phyloP scores from a whole-genome alignment of 2,329 filamentous ascomycete species.

The Esteya vermicola region DNA sequence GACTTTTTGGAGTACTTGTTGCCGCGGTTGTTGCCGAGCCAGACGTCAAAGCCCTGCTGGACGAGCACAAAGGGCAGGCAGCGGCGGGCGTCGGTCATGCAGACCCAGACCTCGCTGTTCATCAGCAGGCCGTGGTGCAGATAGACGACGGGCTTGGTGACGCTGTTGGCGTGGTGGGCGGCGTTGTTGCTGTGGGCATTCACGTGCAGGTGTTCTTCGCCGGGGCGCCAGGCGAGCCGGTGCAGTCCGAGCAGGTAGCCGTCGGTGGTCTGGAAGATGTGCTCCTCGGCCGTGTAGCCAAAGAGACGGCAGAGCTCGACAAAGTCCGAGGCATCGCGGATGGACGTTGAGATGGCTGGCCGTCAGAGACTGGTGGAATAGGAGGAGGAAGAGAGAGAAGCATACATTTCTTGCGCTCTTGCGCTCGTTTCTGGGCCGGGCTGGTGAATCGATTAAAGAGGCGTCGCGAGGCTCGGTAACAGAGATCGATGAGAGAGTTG shows the following conservation, averaged over 20 bases:
- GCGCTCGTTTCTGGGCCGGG: constrained; percentile 51
- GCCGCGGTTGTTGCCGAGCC: constrained; percentile 93
- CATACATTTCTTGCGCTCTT: constrained; percentile 51
- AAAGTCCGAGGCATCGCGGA: constrained; percentile 83
- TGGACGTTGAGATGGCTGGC: constrained; percentile 52
- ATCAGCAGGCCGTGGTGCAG: constrained; percentile 93
- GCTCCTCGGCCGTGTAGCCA: constrained; percentile 90
- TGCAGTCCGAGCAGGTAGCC: constrained; percentile 88
- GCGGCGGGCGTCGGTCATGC: constrained; percentile 70
- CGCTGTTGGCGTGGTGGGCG: constrained; percentile 45
- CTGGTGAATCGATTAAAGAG: constrained; percentile 70
- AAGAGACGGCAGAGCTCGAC: constrained; percentile 83
- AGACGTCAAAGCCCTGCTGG: constrained; percentile 88
- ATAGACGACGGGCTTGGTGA: constrained; percentile 81
- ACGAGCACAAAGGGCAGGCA: constrained; percentile 82
- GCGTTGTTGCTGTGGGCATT: constrained; percentile 64
- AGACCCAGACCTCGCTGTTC: constrained; percentile 99
- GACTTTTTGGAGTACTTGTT: constrained; percentile 99
- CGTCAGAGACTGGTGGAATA: constrained; percentile 23
- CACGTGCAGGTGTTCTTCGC: constrained; percentile 65
- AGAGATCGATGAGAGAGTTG: constrained; percentile 64
- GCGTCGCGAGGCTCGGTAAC: constrained; percentile 67
- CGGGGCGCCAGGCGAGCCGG: constrained; percentile 67
- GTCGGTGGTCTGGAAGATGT: constrained; percentile 87
- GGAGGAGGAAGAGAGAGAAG: constrained; percentile 16